These are phyloP conservation scores for Penicillium vulpinum DNA, from an alignment of 2,329 filamentous ascomycete genomes.

Conservation along the genomic window DNA sequence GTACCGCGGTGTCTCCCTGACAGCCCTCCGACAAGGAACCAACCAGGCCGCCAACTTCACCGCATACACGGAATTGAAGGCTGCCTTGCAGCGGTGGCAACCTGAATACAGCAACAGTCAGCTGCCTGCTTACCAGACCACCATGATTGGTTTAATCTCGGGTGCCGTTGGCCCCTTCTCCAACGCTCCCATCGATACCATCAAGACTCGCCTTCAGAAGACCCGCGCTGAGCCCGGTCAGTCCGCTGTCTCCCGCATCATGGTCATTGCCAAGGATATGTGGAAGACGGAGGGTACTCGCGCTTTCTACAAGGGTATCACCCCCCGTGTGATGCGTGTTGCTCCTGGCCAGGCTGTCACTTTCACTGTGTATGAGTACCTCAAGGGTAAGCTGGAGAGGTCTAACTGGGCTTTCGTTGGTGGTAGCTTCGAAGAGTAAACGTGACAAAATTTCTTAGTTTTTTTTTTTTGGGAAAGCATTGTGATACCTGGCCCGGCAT, in stretches of 20 bases:
- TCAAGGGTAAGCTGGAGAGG: constrained; percentile 71
- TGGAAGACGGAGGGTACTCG: constrained; percentile 91
- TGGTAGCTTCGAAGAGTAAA: constrained; percentile 65
- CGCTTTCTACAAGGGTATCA: constrained; percentile 99
- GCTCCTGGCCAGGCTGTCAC: constrained; percentile 88
- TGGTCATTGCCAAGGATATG: constrained; percentile 76
- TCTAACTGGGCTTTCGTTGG: constrained; percentile 61
- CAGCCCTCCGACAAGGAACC: constrained; percentile 87
- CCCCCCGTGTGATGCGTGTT: constrained; percentile 93
- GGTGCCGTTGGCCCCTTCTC: constrained; percentile 95
- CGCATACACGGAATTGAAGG: constrained; percentile 92
- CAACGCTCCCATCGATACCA: constrained; percentile 97
- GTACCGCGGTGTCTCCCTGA: constrained; percentile 91
- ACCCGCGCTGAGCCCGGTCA: constrained; percentile 79
- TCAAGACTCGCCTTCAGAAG: constrained; percentile 95
- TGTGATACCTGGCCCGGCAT: constrained; percentile 29
- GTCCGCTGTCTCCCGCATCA: constrained; percentile 76
- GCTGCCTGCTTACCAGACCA: constrained; percentile 87
- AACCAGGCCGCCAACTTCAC: constrained; percentile 99
- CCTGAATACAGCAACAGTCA: constrained; percentile 64
- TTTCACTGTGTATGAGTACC: constrained; percentile 73
- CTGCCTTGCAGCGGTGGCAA: constrained; percentile 70
- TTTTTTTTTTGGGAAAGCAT: constrained; percentile 19
- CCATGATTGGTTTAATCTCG: constrained; percentile 82
- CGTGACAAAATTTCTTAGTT: constrained; percentile 1